Base-by-base conservation (phyloP, 2,329 filamentous ascomycete species). In the Apiospora marii region DNA sequence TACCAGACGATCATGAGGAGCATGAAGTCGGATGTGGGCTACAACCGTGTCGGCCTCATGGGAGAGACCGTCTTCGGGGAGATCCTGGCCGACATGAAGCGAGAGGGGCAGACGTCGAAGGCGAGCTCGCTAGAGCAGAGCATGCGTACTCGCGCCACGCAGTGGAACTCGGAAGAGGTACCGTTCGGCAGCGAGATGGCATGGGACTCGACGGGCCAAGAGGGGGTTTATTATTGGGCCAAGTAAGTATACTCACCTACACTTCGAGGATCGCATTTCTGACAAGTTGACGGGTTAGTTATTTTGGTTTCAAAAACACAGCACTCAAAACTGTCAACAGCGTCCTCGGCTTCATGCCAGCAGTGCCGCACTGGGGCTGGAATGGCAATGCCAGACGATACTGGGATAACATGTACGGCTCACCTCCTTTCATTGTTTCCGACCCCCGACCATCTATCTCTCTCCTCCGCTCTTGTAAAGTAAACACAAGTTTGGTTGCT, bases 151-250 rank as follows among this genome's bases (percentile, higher is more conserved):
- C 84, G 89, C 0, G 87, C 88, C 1, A 74, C 82, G 3, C 76
- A 80, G 0, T 91, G 89, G 89, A 78, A 86, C n/a, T 80, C 80
- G 0, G 80, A 87, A 70, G 82, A 83, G 10, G 85, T 88, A 6
- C 89, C 89, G 0, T 91, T 86, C 73, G 89, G 88, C 0, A 90
- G 87, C 69, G 89, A 91, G 77, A 89, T 89, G 87, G 86, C 88
- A 0, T 91, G 89, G 89, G 89, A 91, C 72, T 90, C 86, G 0
- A 91, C 89, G 0, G 89, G 88, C 0, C 89, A 91, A 74, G 89
- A 91, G 77, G 89, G 89, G 0, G 87, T 91, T 0, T 91, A 89
- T 73, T 88, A 88, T 73, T 91, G 89, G 88, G 82, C 85, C 7
- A 86, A 84, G 84, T 84, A 74, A 78, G 79, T 75, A 24, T 1